phyloP scores from a whole-genome alignment of 257 asterid species.

The Penstemon newberryi region DNA sequence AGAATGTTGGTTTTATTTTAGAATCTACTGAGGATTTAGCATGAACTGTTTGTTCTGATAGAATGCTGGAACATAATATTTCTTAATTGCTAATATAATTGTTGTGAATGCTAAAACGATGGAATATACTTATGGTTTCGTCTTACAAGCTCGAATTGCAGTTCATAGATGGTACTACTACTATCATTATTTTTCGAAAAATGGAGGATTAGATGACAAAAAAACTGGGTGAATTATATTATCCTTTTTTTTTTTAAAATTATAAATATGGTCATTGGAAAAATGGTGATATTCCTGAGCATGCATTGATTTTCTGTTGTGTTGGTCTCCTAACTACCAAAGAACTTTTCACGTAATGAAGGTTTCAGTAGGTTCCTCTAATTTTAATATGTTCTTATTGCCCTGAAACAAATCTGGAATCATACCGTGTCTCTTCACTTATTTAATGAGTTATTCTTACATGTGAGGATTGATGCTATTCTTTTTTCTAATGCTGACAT shows the following conservation, averaged over 20 bases:
- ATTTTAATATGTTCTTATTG: background rate
- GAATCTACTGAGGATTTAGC: background rate
- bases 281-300: background rate
- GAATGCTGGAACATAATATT: constrained; percentile 8
- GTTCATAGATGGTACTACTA: background rate
- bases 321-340: background rate
- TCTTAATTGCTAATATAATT: background rate
- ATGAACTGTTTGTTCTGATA: constrained; percentile 5
- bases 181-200: background rate
- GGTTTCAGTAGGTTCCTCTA: background rate
- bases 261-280: background rate
- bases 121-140: background rate
- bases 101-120: constrained; percentile 1
- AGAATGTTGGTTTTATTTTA: constrained; percentile 1
- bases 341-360: background rate
- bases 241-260: background rate
- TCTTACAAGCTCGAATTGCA: constrained; percentile 3
- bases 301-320: constrained; percentile 14
- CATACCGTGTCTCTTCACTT: background rate
- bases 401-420: background rate
- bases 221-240: background rate
- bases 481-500: constrained; percentile 17
- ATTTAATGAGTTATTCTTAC: background rate
- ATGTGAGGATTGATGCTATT: constrained; percentile 17
- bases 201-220: background rate